phyloP scores from a whole-genome alignment of 352 stramenopile species.

The Peronosclerospora sorghi region DNA sequence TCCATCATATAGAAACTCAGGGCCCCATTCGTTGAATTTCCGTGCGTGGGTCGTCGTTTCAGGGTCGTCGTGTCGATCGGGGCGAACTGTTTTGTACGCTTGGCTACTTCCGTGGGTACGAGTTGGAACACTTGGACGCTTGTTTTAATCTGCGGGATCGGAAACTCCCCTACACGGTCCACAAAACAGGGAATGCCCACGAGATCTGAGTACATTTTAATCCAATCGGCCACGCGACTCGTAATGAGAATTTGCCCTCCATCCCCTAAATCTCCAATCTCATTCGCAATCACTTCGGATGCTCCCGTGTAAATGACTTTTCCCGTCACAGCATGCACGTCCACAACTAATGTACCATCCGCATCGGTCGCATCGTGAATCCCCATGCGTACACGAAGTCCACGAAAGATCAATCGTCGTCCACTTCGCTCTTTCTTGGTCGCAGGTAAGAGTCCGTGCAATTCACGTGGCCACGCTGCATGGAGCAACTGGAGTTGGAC shows the following conservation, averaged over 20 bases:
- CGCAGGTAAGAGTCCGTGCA: slow-evolving; percentile 29
- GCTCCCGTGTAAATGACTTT: slow-evolving; percentile 50
- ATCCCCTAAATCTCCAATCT: slow-evolving; percentile 39
- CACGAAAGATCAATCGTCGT: slow-evolving; percentile 29
- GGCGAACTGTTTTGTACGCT: too few species aligned
- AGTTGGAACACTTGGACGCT: slow-evolving; percentile 35
- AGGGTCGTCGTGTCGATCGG: too few species aligned
- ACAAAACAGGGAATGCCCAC: slow-evolving; percentile 22
- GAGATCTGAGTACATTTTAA: slow-evolving; percentile 30
- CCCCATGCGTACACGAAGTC: slow-evolving; percentile 47
- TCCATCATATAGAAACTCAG: too few species aligned
- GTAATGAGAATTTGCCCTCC: slow-evolving; percentile 49
- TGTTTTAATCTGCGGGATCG: slow-evolving; percentile 25
- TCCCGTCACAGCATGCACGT: slow-evolving; percentile 37
- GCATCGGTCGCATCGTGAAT: slow-evolving; percentile 35
- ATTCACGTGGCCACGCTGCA: slow-evolving; percentile 33
- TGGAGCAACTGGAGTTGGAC: slow-evolving; percentile 39
- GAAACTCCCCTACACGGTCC: slow-evolving; percentile 31
- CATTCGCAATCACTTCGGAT: slow-evolving; percentile 38
- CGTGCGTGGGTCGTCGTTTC: too few species aligned
- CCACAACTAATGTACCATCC: slow-evolving; percentile 25
- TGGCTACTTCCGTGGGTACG: slow-evolving; percentile 14
- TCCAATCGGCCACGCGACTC: slow-evolving; percentile 32
- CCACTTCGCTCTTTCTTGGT: slow-evolving; percentile 27
- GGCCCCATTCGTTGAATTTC: too few species aligned